These are phyloP conservation scores for Porcisia deanei DNA, from an alignment of 208 protist genomes.

Conservation along the genomic window DNA sequence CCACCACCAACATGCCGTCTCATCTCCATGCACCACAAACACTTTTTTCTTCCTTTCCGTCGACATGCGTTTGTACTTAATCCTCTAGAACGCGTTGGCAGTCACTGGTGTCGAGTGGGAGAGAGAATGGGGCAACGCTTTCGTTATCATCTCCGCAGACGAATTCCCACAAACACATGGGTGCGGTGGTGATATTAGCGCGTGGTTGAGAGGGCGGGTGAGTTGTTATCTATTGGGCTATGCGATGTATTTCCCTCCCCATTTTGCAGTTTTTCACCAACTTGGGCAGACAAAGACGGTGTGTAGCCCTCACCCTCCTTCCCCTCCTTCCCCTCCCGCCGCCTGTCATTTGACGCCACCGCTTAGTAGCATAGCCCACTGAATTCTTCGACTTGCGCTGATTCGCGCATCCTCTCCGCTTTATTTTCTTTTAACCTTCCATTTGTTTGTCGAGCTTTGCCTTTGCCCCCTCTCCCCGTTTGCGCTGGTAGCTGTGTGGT, in stretches of 20 bases:
- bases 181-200: neutral
- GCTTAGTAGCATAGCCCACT: too few species aligned
- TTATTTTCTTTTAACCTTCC: neutral
- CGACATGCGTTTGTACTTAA: neutral
- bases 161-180: neutral
- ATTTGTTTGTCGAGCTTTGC: neutral
- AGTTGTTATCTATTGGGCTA: neutral
- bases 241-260: neutral
- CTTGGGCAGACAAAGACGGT: too few species aligned
- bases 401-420: neutral
- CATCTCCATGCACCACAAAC: neutral
- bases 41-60: neutral
- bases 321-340: neutral
- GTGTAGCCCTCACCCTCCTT: too few species aligned
- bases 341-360: neutral
- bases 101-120: neutral
- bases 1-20: neutral
- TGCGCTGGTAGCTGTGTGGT: neutral
- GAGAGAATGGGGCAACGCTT: neutral
- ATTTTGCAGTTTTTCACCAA: too few species aligned
- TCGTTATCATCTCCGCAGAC: neutral
- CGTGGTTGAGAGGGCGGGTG: neutral
- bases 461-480: neutral
- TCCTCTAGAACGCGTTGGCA: neutral
- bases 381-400: neutral